These are phyloP conservation scores for Pseudisothecium myosuroides DNA, from an alignment of 225 moss, liverwort and hornwort species.

Conservation along the genomic window DNA sequence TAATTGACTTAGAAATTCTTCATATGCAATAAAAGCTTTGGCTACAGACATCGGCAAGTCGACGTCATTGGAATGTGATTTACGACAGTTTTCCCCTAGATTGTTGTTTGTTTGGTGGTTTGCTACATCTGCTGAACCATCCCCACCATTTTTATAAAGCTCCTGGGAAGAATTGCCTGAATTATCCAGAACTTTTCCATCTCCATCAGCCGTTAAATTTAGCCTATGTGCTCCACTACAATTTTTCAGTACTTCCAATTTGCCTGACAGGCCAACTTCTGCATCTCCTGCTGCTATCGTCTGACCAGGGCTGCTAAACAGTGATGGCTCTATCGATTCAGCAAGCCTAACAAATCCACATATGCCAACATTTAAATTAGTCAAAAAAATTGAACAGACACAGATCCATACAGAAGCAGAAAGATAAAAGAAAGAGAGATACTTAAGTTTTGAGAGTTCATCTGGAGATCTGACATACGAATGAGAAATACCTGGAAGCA, in stretches of 20 bases:
- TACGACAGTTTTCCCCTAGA: neutral
- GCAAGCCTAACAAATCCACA: conserved; percentile 24
- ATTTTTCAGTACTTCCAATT: conserved; percentile 3
- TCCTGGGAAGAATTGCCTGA: conserved; percentile 43
- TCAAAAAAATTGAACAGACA: neutral
- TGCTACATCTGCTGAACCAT: conserved; percentile 5
- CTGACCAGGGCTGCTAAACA: neutral
- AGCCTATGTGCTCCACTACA: neutral
- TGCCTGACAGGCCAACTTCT: conserved; percentile 7
- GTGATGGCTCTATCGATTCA: conserved; percentile 36
- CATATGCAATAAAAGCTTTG: conserved; percentile 71
- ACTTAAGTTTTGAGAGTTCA: neutral
- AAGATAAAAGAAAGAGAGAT: neutral
- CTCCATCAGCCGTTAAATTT: conserved; percentile 31
- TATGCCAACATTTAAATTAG: neutral
- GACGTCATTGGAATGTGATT: conserved; percentile 17
- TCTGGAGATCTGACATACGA: neutral
- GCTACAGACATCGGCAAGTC: conserved; percentile 21
- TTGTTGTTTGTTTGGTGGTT: neutral
- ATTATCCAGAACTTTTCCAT: conserved; percentile 31
- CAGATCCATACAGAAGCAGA: neutral
- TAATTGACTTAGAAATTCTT: conserved; percentile 56
- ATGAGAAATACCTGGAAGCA: conserved; percentile 46
- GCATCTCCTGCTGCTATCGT: neutral
- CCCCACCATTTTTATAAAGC: conserved; percentile 44